Evolutionary conservation across 768 basidiomycete genomes (phyloP), one percentile per base, ranked within the genome.

Genomic region (Asterophora lycoperdoides): DNA sequence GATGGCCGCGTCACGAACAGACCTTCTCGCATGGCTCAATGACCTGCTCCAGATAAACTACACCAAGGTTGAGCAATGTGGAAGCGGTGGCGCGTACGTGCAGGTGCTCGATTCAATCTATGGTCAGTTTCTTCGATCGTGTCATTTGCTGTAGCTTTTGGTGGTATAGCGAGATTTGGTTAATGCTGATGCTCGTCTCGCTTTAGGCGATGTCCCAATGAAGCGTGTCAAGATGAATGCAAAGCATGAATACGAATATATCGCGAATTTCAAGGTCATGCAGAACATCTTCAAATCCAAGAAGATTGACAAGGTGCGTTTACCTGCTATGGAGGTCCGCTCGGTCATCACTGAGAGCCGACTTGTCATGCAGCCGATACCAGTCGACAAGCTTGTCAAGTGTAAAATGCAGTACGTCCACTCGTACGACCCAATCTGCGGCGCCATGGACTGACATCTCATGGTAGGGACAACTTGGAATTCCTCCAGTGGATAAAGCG

Each of bases 401-500:
- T 99, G 96, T 75, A 98, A 97, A 74, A 98, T 98, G 94, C 95
- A 97, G 86, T 89, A 71, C 65, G 89, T 84, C 33, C 23, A 43
- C 41, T 49, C 20, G 28, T 18, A 17, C 34, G 17, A n/a, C 19
- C 32, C 10, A 13, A 33, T 35, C 54, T 33, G 8, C 1, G 6
- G 10, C 35, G n/a, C n/a, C 19, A 11, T 15, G 15, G 13, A 39
- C 32, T 39, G 9, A 46, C 29, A 23, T 30, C 6, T 15, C 11
- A 7, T 51, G 15, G 52, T 49, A 90, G 89, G 68, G 96, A 98
- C 68, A 99, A 99, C 68, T 84, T 99, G 57, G 96, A 99, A 63
- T 98, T 99, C 73, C 67, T 94, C 48, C 96, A 99, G 68, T 99
- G 95, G 95, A 78, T 91, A 60, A 93, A 93, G 64, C 86, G 87